These are phyloP conservation scores for Clonostachys byssicola DNA, from an alignment of 2,329 filamentous ascomycete genomes.

Conservation along the genomic window DNA sequence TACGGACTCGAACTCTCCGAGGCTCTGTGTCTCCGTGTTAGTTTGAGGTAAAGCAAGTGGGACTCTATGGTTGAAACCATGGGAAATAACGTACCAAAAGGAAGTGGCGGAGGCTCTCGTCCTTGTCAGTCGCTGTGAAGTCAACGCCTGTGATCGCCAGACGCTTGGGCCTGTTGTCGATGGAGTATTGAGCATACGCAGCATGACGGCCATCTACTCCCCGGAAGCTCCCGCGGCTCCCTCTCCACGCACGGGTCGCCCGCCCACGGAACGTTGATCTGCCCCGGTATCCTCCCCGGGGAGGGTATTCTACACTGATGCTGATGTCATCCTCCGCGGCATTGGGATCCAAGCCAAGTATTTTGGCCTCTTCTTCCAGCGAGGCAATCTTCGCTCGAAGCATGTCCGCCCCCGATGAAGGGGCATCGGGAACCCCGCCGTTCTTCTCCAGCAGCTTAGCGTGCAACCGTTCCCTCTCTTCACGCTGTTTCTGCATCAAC, in stretches of 20 bases:
- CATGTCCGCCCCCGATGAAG: conserved; percentile 51
- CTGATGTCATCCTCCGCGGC: conserved; percentile 17
- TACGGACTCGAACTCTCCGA: conserved; percentile 59
- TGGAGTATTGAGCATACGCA: conserved; percentile 58
- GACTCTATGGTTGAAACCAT: background rate
- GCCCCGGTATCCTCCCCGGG: conserved; percentile 31
- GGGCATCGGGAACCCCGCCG: conserved; percentile 11
- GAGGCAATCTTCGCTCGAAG: conserved; percentile 69
- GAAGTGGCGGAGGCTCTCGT: conserved; percentile 68
- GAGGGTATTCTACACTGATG: background rate
- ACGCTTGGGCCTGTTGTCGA: conserved; percentile 73
- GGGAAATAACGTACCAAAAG: conserved; percentile 51
- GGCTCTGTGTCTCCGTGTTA: conserved; percentile 33
- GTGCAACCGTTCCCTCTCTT: conserved; percentile 62
- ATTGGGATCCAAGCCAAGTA: conserved; percentile 63
- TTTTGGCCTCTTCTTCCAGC: conserved; percentile 69
- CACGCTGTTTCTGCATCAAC: conserved; percentile 57
- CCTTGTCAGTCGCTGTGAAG: conserved; percentile 56
- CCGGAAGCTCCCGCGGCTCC: conserved; percentile 29
- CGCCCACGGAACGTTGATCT: conserved; percentile 29
- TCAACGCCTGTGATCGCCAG: conserved; percentile 61
- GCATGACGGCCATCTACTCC: conserved; percentile 44
- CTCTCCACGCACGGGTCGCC: conserved; percentile 18
- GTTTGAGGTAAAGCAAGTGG: background rate
- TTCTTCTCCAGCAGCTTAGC: conserved; percentile 38